Evolutionary conservation across 1,139 yeast species (phyloP).

Genomic region (Protomyces macrosporus): DNA sequence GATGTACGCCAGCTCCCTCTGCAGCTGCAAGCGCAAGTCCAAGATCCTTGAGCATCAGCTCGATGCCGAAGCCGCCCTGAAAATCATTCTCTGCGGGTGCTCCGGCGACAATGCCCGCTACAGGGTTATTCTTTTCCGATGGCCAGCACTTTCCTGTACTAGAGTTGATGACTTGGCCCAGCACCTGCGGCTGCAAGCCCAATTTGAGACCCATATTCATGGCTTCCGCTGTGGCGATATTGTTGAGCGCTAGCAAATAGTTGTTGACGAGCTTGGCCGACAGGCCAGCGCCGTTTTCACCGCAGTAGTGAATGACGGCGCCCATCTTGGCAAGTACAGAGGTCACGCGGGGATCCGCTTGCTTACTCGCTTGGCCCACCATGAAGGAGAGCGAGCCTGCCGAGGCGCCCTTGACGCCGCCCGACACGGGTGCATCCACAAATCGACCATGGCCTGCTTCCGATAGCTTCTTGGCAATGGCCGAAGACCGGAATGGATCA

Average conservation of each 20-base stretch:
- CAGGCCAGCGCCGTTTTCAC: constrained; percentile 50
- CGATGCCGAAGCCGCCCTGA: constrained; percentile 53
- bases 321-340: constrained; percentile 49
- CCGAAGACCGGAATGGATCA: constrained; percentile 50
- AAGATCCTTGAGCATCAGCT: constrained; percentile 54
- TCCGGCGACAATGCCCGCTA: constrained; percentile 45
- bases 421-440: constrained; percentile 59
- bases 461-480: constrained; percentile 36
- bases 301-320: constrained; percentile 51
- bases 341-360: constrained; percentile 34
- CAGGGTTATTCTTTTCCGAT: constrained; percentile 56
- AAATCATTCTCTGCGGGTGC: constrained; percentile 52
- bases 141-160: constrained; percentile 63
- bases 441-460: constrained; percentile 33
- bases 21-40: constrained; percentile 54
- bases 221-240: constrained; percentile 58
- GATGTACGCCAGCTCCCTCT: constrained; percentile 32
- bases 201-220: constrained; percentile 55
- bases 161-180: constrained; percentile 52
- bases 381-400: constrained; percentile 55
- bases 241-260: constrained; percentile 54
- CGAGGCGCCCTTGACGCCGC: constrained; percentile 58
- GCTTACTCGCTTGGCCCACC: constrained; percentile 45
- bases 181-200: constrained; percentile 49
- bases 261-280: constrained; percentile 59